phyloP scores from a whole-genome alignment of 148 eudicot genomes.

The Vaccinium vitisidaea region DNA sequence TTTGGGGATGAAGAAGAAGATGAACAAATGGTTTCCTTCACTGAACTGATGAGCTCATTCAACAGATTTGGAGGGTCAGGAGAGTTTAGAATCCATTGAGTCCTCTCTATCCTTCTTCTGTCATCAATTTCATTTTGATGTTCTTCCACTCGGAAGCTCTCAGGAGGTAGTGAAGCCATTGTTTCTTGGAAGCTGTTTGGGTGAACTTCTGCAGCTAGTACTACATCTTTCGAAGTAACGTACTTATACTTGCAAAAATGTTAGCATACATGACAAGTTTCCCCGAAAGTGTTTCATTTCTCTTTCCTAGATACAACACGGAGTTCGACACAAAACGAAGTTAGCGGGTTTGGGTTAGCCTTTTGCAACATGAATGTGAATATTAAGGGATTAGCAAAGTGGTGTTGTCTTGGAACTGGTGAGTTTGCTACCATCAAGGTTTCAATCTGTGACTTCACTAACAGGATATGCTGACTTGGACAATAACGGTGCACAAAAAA shows the following conservation, averaged over 20 bases:
- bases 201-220: conserved; percentile 18
- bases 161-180: conserved; percentile 17
- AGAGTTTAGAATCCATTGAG: conserved; percentile 40
- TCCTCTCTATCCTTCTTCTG: conserved; percentile 21
- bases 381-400: no score
- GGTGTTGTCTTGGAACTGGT: no score
- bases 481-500: no score
- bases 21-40: conserved; percentile 21
- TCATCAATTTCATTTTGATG: conserved; percentile 16
- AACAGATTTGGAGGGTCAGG: conserved; percentile 45
- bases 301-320: no score
- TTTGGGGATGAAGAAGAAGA: conserved; percentile 28
- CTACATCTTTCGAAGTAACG: neutral
- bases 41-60: conserved; percentile 24
- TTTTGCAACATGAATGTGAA: no score
- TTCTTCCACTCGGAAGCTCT: conserved; percentile 22
- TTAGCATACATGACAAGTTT: no score
- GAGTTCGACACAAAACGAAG: no score
- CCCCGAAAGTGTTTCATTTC: no score
- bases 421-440: no score
- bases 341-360: no score
- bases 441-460: no score
- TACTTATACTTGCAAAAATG: neutral
- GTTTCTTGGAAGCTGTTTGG: conserved; percentile 32
- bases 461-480: no score